phyloP scores from a whole-genome alignment of 495 filamentous ascomycete species.

The Rostrohypoxylon terebratum region DNA sequence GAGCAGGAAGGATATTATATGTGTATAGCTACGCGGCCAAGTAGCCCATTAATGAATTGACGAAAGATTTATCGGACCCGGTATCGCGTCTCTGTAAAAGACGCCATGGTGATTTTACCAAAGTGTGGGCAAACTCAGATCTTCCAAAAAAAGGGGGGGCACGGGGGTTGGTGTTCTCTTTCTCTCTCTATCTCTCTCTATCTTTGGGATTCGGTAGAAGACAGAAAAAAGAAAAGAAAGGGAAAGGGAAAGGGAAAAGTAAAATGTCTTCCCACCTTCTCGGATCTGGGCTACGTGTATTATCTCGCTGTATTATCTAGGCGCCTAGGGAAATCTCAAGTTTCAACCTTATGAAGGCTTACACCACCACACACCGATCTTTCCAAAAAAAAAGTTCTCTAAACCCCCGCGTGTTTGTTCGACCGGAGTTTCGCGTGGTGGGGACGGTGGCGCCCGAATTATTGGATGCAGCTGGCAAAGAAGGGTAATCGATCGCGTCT shows the following conservation, averaged over 20 bases:
- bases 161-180: slow-evolving; percentile 1
- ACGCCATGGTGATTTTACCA: slow-evolving; percentile 1
- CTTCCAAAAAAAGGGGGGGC: not conserved
- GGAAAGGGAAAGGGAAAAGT: too few relatives aligned
- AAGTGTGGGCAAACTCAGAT: not conserved
- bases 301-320: not conserved
- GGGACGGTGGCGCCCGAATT: not conserved
- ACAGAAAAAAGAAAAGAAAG: slow-evolving; percentile 6
- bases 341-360: too few relatives aligned
- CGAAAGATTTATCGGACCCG: slow-evolving; percentile 23
- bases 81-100: slow-evolving; percentile 13
- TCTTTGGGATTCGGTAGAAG: slow-evolving; percentile 1
- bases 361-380: not conserved
- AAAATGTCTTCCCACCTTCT: not conserved
- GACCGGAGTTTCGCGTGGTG: not conserved
- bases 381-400: too few relatives aligned
- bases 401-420: too few relatives aligned
- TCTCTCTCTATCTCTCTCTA: too few relatives aligned
- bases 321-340: not conserved
- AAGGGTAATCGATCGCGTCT: not conserved
- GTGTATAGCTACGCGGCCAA: slow-evolving; percentile 35
- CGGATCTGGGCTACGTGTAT: slow-evolving; percentile 1
- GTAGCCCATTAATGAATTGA: slow-evolving; percentile 45
- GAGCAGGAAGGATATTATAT: not conserved
- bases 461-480: not conserved